A percentile compares a stretch with the other conserved stretches of the same genome.
phyloP scores from a whole-genome alignment of 2,329 filamentous ascomycete genomes.

The Bipolaris bicolor region DNA sequence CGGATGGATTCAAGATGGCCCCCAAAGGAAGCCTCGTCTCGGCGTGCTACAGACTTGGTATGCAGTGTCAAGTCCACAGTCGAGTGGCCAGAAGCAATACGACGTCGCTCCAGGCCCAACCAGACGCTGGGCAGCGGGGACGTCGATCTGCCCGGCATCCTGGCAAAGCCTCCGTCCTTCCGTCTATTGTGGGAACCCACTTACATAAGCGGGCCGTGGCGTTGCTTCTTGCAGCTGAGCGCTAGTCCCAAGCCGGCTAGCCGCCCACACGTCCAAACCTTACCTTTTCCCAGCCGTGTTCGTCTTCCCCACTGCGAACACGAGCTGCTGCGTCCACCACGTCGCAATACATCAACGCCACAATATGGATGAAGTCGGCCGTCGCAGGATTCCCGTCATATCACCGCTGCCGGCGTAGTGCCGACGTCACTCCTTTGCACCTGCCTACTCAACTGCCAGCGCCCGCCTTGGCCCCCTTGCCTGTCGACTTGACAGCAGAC shows the following conservation, averaged over 20 bases:
- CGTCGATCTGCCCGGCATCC: not conserved
- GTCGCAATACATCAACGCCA: conserved; percentile 16
- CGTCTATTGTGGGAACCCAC: not conserved
- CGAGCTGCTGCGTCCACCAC: conserved; percentile 11
- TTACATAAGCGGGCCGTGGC: conserved; percentile 8
- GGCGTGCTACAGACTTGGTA: no score
- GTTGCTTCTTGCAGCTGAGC: not conserved
- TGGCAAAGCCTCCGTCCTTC: not conserved
- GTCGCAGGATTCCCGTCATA: conserved; percentile 1
- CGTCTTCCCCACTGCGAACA: conserved; percentile 4
- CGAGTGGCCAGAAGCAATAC: not conserved
- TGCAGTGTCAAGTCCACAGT: not conserved
- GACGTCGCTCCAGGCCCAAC: not conserved
- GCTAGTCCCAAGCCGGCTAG: not conserved
- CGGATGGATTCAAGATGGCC: not conserved
- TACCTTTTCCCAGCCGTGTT: not conserved
- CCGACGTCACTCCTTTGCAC: not conserved
- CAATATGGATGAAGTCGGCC: conserved; percentile 20
- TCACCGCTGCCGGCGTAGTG: conserved; percentile 3
- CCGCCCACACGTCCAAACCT: conserved; percentile 7
- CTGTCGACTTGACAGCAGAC: not conserved
- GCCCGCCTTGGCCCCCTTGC: not conserved
- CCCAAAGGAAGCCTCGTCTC: not conserved
- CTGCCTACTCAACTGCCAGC: conserved; percentile 7
- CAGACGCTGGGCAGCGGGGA: not conserved